Conservation (phyloP, 139 green algal genomes). For the Eudorina sp. region DNA sequence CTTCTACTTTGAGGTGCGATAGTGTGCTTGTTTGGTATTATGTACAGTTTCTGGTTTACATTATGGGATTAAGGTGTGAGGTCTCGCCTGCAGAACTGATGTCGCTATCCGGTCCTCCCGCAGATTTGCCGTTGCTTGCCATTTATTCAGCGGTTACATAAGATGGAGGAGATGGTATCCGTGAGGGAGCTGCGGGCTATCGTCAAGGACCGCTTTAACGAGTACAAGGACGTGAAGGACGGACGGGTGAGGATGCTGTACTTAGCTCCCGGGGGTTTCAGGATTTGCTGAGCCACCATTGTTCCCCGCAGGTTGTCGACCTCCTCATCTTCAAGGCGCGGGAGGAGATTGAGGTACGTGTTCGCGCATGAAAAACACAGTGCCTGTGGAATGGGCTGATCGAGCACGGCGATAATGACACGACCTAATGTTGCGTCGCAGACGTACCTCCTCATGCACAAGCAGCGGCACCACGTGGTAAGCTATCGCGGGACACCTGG, state of each 20-base stretch:
- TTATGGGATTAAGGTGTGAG: too few species aligned
- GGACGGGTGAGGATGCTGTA: constrained; percentile 71
- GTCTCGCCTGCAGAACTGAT: too few species aligned
- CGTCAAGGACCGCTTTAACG: constrained; percentile 67
- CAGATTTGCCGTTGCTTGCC: constrained; percentile 73
- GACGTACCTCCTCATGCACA: constrained; percentile 88
- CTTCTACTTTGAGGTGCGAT: constrained; percentile 64
- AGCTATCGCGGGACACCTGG: too few species aligned
- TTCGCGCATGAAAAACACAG: too few species aligned
- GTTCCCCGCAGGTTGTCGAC: constrained; percentile 73
- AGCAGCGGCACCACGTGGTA: constrained; percentile 89
- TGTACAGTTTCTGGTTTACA: too few species aligned
- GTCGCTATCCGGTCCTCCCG: too few species aligned
- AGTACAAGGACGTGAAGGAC: constrained; percentile 72
- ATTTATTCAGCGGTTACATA: constrained; percentile 68
- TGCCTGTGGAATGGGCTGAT: too few species aligned
- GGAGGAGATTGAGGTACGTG: constrained; percentile 87
- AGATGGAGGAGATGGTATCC: constrained; percentile 68
- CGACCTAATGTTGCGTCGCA: constrained; percentile 50
- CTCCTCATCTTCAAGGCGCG: constrained; percentile 90
- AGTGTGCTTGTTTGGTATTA: too few species aligned
- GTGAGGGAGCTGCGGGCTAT: constrained; percentile 62
- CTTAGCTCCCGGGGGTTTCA: constrained; percentile 8
- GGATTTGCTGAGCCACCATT: not conserved
- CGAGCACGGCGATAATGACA: too few species aligned